Percentiles rank a stretch among this genome's conserved stretches.
These are phyloP conservation scores for Puccinia coronata DNA, from an alignment of 1,284 basidiomycete species.

Conservation along the genomic window DNA sequence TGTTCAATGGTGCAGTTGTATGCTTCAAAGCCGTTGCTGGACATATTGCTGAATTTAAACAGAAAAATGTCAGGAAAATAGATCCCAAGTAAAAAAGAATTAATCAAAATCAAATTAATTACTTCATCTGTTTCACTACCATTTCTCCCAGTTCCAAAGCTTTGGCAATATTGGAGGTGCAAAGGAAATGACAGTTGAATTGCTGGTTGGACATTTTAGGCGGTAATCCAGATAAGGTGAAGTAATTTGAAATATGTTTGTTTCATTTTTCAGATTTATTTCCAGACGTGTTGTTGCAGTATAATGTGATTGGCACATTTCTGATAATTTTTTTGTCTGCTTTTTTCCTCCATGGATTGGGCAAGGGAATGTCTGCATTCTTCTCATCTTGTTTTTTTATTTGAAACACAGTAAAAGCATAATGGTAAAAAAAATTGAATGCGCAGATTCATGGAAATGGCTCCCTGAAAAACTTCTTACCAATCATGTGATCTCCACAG, in stretches of 20 bases:
- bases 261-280: slow-evolving; percentile 13
- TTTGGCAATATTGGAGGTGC: slow-evolving; percentile 13
- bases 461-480: neutral
- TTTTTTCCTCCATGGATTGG: slow-evolving; percentile 8
- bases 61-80: neutral
- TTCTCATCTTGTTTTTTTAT: neutral
- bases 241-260: too few species aligned
- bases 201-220: too few species aligned
- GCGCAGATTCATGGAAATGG: too few species aligned
- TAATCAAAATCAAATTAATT: neutral
- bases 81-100: neutral
- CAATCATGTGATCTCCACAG: neutral
- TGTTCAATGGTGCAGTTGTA: neutral
- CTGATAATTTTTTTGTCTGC: neutral
- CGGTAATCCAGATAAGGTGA: too few species aligned
- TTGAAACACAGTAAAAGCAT: neutral
- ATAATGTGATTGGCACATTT: slow-evolving; percentile 1
- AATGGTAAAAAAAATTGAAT: neutral
- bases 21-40: neutral
- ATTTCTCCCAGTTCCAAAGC: slow-evolving; percentile 1
- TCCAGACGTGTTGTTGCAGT: slow-evolving; percentile 1
- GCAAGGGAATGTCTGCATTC: neutral
- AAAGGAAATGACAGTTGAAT: too few species aligned
- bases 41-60: neutral
- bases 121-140: slow-evolving; percentile 9